Evolutionary conservation across 2,329 filamentous ascomycete genomes (phyloP).

Genomic region (Penicillium sp.): DNA sequence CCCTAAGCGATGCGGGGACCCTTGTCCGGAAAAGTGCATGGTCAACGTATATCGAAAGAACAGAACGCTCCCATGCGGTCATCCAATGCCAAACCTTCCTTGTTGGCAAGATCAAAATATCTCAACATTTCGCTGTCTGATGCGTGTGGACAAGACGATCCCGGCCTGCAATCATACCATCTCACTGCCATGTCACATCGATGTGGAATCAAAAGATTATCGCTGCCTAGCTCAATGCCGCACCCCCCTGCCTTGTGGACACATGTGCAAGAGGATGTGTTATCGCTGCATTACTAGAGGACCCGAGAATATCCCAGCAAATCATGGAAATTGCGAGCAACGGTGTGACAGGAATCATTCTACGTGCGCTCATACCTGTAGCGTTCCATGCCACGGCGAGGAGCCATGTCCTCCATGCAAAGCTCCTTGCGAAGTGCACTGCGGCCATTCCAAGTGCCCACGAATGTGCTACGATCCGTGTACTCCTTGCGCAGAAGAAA

Average conservation of each 20-base stretch:
- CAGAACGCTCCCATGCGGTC: slow-evolving; percentile 32
- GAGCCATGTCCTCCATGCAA: slow-evolving; percentile 31
- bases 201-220: slow-evolving; percentile 47
- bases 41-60: slow-evolving; percentile 30
- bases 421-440: slow-evolving; percentile 55
- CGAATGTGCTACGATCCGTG: slow-evolving; percentile 61
- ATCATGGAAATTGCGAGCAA: slow-evolving; percentile 47
- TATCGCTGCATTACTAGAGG: slow-evolving; percentile 46
- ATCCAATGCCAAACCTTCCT: slow-evolving; percentile 26
- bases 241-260: slow-evolving; percentile 55
- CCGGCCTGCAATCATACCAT: slow-evolving; percentile 58
- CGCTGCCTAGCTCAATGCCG: slow-evolving; percentile 53
- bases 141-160: slow-evolving; percentile 49
- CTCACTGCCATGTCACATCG: slow-evolving; percentile 49
- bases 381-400: slow-evolving; percentile 52
- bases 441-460: slow-evolving; percentile 58
- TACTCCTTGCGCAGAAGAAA: slow-evolving; percentile 57
- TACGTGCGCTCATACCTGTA: slow-evolving; percentile 60
- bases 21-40: slow-evolving; percentile 40
- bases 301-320: slow-evolving; percentile 29
- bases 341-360: slow-evolving; percentile 53
- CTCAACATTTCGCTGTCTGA: slow-evolving; percentile 50
- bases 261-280: slow-evolving; percentile 56
- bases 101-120: slow-evolving; percentile 49
- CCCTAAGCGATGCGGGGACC: slow-evolving; percentile 42